These are phyloP conservation scores for Globisporangium iwayamae DNA, from an alignment of 352 stramenopile genomes.

Conservation along the genomic window DNA sequence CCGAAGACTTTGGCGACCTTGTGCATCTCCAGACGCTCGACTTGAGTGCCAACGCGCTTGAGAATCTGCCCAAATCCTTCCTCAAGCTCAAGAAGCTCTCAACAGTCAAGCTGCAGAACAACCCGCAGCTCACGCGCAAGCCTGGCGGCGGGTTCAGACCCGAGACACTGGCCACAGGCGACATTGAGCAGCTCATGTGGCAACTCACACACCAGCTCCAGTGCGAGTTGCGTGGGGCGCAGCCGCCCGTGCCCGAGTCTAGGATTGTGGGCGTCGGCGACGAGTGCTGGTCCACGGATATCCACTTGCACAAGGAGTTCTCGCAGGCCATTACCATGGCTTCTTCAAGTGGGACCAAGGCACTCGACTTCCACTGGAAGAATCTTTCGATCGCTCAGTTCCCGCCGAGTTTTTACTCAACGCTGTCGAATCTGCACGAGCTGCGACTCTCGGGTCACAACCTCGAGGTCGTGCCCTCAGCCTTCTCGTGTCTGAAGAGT, in stretches of 20 bases:
- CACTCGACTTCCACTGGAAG: slow-evolving; percentile 72
- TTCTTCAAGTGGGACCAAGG: slow-evolving; percentile 16
- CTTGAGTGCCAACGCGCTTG: slow-evolving; percentile 54
- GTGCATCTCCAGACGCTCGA: slow-evolving; percentile 40
- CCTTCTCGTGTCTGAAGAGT: slow-evolving; percentile 31
- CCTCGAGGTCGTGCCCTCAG: slow-evolving; percentile 33
- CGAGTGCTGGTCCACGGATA: slow-evolving; percentile 64
- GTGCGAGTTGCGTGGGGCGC: slow-evolving; percentile 29
- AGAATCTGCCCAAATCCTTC: slow-evolving; percentile 45
- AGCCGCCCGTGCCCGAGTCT: slow-evolving; percentile 32
- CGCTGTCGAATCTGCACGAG: slow-evolving; percentile 35
- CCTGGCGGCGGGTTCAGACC: slow-evolving; percentile 26
- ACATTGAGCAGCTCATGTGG: slow-evolving; percentile 47
- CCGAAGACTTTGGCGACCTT: slow-evolving; percentile 42
- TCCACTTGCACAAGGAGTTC: slow-evolving; percentile 64
- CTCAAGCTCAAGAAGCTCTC: slow-evolving; percentile 43
- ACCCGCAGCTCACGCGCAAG: slow-evolving; percentile 27
- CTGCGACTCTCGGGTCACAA: slow-evolving; percentile 60
- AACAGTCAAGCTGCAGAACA: slow-evolving; percentile 48
- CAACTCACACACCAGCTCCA: slow-evolving; percentile 53
- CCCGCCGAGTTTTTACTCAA: slow-evolving; percentile 45
- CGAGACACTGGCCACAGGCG: slow-evolving; percentile 40
- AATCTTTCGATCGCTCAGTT: slow-evolving; percentile 44
- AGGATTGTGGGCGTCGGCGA: slow-evolving; percentile 41
- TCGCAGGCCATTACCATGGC: slow-evolving; percentile 33